phyloP scores from a whole-genome alignment of 129 eudicot genomes.

The Saussurea involucrata region DNA sequence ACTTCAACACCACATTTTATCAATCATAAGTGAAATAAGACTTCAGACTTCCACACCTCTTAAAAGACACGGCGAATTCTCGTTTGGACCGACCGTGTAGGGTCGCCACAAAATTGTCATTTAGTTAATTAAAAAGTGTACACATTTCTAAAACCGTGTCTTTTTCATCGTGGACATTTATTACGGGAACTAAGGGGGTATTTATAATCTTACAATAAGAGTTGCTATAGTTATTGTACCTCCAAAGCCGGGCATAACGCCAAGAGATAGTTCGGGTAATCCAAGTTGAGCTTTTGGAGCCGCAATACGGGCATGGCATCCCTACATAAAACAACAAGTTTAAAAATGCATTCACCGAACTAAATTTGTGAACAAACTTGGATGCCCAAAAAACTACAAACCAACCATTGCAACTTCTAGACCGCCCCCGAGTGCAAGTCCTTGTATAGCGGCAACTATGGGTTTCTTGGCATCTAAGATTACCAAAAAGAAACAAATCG shows the following conservation, averaged over 20 bases:
- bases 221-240: slow-evolving; percentile 33
- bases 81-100: neutral
- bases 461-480: slow-evolving; percentile 76
- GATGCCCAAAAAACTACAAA: slow-evolving; percentile 30
- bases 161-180: neutral
- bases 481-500: neutral
- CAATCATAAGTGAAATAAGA: too few species aligned
- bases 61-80: too few species aligned
- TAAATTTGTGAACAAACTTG: neutral
- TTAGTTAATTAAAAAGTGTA: neutral
- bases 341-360: neutral
- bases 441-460: slow-evolving; percentile 88
- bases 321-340: slow-evolving; percentile 38
- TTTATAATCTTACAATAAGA: neutral
- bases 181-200: neutral
- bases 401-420: slow-evolving; percentile 95
- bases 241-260: slow-evolving; percentile 94
- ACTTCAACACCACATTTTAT: too few species aligned
- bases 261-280: slow-evolving; percentile 92
- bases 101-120: neutral
- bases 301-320: slow-evolving; percentile 89
- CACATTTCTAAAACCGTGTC: neutral
- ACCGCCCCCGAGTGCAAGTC: slow-evolving; percentile 99
- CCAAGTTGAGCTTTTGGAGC: slow-evolving; percentile 86
- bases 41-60: too few species aligned